Evolutionary conservation across 129 eudicot species (phyloP), one percentile per base, ranked within the genome.

Genomic region (Centella asiatica): DNA sequence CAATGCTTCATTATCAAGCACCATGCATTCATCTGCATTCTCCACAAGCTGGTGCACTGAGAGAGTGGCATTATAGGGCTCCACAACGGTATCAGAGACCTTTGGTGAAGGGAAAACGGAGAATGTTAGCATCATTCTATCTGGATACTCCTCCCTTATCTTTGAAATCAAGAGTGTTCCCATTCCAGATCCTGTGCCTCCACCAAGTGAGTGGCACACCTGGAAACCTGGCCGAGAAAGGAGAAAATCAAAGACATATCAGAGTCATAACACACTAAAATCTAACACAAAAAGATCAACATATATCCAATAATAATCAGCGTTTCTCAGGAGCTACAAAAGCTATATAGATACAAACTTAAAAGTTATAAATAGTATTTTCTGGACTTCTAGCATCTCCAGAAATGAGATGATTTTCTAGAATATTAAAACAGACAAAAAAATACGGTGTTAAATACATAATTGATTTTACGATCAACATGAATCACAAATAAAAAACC

Each of bases 151-250:
- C 79, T 88, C 96, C 72, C 96, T 77, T 48, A 88, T 88, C 79
- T 88, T 88, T 31, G 96, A 88, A 52, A 89, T 89, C 80, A 89
- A 70, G 17, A 89, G 90, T 31, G 97, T 89, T 53, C 97, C 97
- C 97, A 89, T 89, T 56, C 97, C 97, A 51, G 97, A 89, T 57
- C 97, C 97, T n/a, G 97, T 89, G 60, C 97, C 97, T 23, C 97
- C 97, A 56, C 97, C 97, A 58, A 89, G 95, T 22, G 97, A 89
- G 64, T 89, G 97, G 47, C 97, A 89, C n/a, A 89, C 97, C 66
- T 89, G 97, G 72, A 89, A 89, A 76, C 97, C 97, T 89, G 90
- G 57, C 40, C 27, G 28, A 50, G n/a, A 49, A 32, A 59, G 9
- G 64, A 19, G 64, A 15, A 50, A 71, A 44, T n/a, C 27, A 53